A percentile compares a stretch with the other conserved stretches of the same genome.
Conservation (phyloP, 371 early-diverging fungal species). For the Syncephalastrum sp. region DNA sequence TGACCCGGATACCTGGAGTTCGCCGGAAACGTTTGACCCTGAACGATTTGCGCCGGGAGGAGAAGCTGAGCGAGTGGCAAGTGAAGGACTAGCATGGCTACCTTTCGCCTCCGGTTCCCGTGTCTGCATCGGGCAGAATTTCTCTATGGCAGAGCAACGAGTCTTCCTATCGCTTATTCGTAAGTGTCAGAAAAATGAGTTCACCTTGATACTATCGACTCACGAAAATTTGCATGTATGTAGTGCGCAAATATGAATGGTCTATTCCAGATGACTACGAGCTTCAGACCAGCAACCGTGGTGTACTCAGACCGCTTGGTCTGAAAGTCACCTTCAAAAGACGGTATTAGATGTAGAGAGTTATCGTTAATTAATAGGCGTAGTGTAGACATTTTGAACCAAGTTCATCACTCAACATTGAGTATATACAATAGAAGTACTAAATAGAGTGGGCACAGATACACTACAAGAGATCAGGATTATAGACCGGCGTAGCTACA, state of each 20-base stretch:
- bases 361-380: too few relatives aligned
- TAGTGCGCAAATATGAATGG: conserved; percentile 12
- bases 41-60: conserved; percentile 21
- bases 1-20: conserved; percentile 11
- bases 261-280: conserved; percentile 8
- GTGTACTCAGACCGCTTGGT: conserved; percentile 1
- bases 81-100: conserved; percentile 9
- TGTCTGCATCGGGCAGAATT: conserved; percentile 49
- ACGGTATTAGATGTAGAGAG: not conserved
- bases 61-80: conserved; percentile 7
- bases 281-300: conserved; percentile 4
- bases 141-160: conserved; percentile 22
- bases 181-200: conserved; percentile 4
- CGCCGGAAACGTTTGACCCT: conserved; percentile 16
- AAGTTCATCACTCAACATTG: too few relatives aligned
- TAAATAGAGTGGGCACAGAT: too few relatives aligned
- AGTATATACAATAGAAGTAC: too few relatives aligned
- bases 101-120: conserved; percentile 22
- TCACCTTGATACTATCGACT: not conserved
- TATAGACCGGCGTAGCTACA: too few relatives aligned
- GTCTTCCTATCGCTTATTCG: conserved; percentile 40
- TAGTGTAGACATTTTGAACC: too few relatives aligned
- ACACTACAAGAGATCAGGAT: too few relatives aligned
- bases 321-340: conserved; percentile 1
- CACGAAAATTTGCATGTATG: not conserved